Percentiles rank a stretch among this genome's conserved stretches.
Conservation (phyloP, 805 yeast species). For the Metschnikowia borealis region DNA sequence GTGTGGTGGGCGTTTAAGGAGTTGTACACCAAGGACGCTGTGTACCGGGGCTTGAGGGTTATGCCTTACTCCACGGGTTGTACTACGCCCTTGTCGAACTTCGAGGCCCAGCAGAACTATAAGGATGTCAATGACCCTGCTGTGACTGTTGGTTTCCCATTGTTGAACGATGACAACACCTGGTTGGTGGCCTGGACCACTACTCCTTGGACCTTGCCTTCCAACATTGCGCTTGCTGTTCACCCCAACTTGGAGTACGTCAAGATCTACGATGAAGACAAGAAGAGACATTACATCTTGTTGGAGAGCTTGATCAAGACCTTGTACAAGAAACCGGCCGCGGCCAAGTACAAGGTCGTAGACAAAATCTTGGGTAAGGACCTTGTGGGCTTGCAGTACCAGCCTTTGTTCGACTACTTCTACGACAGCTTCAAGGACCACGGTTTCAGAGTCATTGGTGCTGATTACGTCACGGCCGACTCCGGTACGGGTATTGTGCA, state of each 20-base stretch:
- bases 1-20: slow-evolving; percentile 99
- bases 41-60: slow-evolving; percentile 92
- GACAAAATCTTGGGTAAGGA: slow-evolving; percentile 78
- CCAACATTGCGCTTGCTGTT: slow-evolving; percentile 88
- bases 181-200: slow-evolving; percentile 97
- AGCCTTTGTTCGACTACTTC: slow-evolving; percentile 81
- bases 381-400: slow-evolving; percentile 73
- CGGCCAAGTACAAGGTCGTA: slow-evolving; percentile 79
- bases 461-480: slow-evolving; percentile 82
- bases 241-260: slow-evolving; percentile 87
- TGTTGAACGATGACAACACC: slow-evolving; percentile 76
- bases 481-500: slow-evolving; percentile 99
- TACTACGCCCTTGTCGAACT: slow-evolving; percentile 93
- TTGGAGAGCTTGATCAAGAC: slow-evolving; percentile 79
- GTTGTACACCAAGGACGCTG: slow-evolving; percentile 78
- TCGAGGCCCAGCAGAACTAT: slow-evolving; percentile 97
- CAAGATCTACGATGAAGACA: slow-evolving; percentile 86
- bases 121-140: slow-evolving; percentile 98
- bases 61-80: slow-evolving; percentile 99
- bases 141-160: slow-evolving; percentile 84
- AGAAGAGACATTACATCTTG: slow-evolving; percentile 75
- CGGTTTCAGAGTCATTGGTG: slow-evolving; percentile 80
- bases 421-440: slow-evolving; percentile 66
- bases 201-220: slow-evolving; percentile 99
- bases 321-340: slow-evolving; percentile 90